phyloP scores from a whole-genome alignment of 2,329 filamentous ascomycete genomes.

The Botrytis galanthina region DNA sequence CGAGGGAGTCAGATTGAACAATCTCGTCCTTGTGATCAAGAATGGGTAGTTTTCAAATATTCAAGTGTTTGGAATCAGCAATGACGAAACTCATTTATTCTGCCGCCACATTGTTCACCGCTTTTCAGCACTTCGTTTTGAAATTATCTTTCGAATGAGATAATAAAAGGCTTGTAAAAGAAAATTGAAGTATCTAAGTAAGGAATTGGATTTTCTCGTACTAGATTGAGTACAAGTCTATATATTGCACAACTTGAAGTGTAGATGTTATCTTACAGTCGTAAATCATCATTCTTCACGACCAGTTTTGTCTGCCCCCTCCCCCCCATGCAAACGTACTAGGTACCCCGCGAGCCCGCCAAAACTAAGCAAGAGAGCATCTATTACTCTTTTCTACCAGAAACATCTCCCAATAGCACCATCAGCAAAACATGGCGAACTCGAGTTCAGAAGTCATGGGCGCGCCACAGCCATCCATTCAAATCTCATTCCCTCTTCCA shows the following conservation, averaged over 20 bases:
- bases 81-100: constrained; percentile 18
- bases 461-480: constrained; percentile 25
- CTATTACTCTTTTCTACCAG: background rate
- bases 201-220: background rate
- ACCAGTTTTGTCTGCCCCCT: background rate
- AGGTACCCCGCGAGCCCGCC: background rate
- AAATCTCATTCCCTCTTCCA: constrained; percentile 61
- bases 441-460: background rate
- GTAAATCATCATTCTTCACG: background rate
- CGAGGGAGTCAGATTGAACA: background rate
- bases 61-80: background rate
- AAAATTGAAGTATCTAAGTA: background rate
- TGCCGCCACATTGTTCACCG: constrained; percentile 11
- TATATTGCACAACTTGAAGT: background rate
- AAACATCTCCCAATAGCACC: constrained; percentile 1
- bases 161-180: background rate
- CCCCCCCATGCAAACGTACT: background rate
- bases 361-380: background rate
- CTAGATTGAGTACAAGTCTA: background rate
- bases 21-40: constrained; percentile 9
- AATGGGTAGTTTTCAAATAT: background rate
- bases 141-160: background rate
- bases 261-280: background rate
- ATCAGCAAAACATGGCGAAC: constrained; percentile 6
- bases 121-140: background rate